phyloP scores from a whole-genome alignment of 2,329 filamentous ascomycete species.

The Aureobasidium leucospermi region DNA sequence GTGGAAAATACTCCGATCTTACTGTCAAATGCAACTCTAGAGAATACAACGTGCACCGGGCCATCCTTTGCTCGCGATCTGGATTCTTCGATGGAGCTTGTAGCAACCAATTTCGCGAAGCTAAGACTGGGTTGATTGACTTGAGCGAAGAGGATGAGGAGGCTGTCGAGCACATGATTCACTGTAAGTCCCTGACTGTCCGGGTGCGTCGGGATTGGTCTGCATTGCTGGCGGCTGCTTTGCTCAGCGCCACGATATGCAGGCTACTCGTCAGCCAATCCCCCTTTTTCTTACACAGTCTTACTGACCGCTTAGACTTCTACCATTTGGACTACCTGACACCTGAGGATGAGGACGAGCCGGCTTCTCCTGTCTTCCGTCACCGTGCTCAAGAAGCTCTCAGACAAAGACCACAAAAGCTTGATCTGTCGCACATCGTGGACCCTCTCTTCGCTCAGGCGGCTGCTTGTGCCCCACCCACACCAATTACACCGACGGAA shows the following conservation, averaged over 20 bases:
- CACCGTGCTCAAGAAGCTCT: conserved; percentile 25
- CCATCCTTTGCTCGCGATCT: conserved; percentile 42
- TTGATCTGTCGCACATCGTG: conserved; percentile 28
- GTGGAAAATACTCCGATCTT: conserved; percentile 41
- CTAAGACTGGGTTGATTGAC: conserved; percentile 28
- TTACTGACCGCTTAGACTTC: conserved; percentile 24
- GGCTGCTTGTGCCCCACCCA: conserved; percentile 22
- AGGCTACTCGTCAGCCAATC: background rate
- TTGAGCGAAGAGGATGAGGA: conserved; percentile 32
- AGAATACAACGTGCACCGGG: conserved; percentile 42
- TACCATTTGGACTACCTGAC: conserved; percentile 33
- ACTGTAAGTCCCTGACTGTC: conserved; percentile 24
- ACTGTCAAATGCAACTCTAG: conserved; percentile 39
- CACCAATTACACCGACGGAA: conserved; percentile 11
- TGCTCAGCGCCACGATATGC: background rate
- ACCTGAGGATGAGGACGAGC: conserved; percentile 19
- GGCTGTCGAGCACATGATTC: conserved; percentile 33
- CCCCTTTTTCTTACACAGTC: background rate
- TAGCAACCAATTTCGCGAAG: conserved; percentile 28
- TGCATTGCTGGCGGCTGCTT: background rate
- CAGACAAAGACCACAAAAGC: conserved; percentile 23
- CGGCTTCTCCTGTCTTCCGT: conserved; percentile 25
- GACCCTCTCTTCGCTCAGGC: conserved; percentile 31
- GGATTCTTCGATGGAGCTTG: conserved; percentile 38
- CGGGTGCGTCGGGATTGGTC: background rate